A percentile compares a stretch with the other conserved stretches of the same genome.
These are phyloP conservation scores for Byssochlamys sp. DNA, from an alignment of 2,329 filamentous ascomycete genomes.

Conservation along the genomic window DNA sequence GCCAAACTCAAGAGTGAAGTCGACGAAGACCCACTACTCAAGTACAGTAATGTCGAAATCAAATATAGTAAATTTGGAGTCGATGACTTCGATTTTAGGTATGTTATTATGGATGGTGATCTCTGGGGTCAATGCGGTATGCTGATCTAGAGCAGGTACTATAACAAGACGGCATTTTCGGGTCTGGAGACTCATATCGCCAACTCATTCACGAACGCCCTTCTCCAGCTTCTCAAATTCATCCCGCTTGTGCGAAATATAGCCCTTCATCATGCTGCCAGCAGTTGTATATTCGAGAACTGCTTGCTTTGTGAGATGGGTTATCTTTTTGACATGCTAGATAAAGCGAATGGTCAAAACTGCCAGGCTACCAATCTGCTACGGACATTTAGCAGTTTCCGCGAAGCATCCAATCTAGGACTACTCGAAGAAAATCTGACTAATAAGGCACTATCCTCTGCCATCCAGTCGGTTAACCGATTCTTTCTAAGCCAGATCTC, in stretches of 20 bases:
- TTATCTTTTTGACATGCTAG: conserved; percentile 93
- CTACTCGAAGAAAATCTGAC: conserved; percentile 76
- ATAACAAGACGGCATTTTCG: conserved; percentile 85
- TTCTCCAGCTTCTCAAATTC: conserved; percentile 85
- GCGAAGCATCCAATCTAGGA: conserved; percentile 66
- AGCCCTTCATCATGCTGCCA: conserved; percentile 78
- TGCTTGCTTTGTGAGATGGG: conserved; percentile 91
- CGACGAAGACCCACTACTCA: conserved; percentile 71
- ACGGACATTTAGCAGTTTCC: conserved; percentile 75
- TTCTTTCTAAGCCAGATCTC: conserved; percentile 77
- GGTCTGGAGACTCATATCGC: conserved; percentile 92
- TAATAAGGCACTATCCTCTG: conserved; percentile 62
- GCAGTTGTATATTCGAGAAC: conserved; percentile 67
- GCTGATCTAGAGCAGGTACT: conserved; percentile 53
- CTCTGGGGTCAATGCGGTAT: conserved; percentile 43
- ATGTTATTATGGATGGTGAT: conserved; percentile 62
- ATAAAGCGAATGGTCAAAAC: conserved; percentile 86
- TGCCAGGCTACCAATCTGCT: conserved; percentile 94
- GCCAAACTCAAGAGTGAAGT: conserved; percentile 60
- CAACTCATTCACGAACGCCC: conserved; percentile 89
- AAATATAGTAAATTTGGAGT: conserved; percentile 98
- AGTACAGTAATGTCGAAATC: conserved; percentile 92
- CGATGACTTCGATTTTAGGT: conserved; percentile 98
- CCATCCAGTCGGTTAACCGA: conserved; percentile 76
- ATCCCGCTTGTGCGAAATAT: conserved; percentile 80